A percentile compares a stretch with the other conserved stretches of the same genome.
Evolutionary conservation across 805 yeast genomes (phyloP).

Genomic region (Yamadazyma akitaensis): DNA sequence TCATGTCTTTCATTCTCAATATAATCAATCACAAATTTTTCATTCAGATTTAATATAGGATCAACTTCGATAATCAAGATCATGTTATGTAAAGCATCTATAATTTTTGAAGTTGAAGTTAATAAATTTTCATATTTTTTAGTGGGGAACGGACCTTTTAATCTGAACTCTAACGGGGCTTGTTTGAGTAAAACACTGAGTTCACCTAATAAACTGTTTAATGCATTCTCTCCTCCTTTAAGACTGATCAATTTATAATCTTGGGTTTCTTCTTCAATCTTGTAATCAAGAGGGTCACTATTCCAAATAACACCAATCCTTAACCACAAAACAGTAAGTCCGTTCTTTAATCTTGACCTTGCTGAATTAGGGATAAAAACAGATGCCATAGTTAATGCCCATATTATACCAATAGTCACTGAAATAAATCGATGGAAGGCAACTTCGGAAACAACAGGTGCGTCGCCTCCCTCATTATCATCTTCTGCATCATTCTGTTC

Average conservation of each 20-base stretch:
- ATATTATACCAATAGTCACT: slow-evolving; percentile 67
- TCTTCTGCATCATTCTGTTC: slow-evolving; percentile 54
- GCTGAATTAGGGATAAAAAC: slow-evolving; percentile 75
- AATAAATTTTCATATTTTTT: slow-evolving; percentile 50
- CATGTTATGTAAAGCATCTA: slow-evolving; percentile 75
- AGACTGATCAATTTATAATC: slow-evolving; percentile 36
- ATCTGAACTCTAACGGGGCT: slow-evolving; percentile 71
- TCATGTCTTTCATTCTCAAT: slow-evolving; percentile 61
- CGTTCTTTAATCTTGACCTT: slow-evolving; percentile 59
- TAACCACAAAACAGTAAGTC: slow-evolving; percentile 69
- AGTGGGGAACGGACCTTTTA: slow-evolving; percentile 70
- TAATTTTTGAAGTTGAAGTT: slow-evolving; percentile 55
- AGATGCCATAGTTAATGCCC: slow-evolving; percentile 72
- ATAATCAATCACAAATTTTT: slow-evolving; percentile 51
- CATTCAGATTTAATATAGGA: slow-evolving; percentile 49
- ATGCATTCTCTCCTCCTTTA: slow-evolving; percentile 43
- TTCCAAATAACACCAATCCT: slow-evolving; percentile 81
- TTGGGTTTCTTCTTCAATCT: slow-evolving; percentile 19
- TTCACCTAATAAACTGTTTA: slow-evolving; percentile 57
- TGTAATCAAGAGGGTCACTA: slow-evolving; percentile 60
- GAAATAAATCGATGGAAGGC: slow-evolving; percentile 76
- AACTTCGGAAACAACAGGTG: slow-evolving; percentile 67
- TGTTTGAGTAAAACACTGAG: slow-evolving; percentile 59
- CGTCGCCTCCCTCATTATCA: slow-evolving; percentile 65
- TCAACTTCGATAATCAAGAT: slow-evolving; percentile 65